Evolutionary conservation across 2,329 filamentous ascomycete species (phyloP), one percentile per base, ranked within the genome.

Genomic region (Didymella sp.): DNA sequence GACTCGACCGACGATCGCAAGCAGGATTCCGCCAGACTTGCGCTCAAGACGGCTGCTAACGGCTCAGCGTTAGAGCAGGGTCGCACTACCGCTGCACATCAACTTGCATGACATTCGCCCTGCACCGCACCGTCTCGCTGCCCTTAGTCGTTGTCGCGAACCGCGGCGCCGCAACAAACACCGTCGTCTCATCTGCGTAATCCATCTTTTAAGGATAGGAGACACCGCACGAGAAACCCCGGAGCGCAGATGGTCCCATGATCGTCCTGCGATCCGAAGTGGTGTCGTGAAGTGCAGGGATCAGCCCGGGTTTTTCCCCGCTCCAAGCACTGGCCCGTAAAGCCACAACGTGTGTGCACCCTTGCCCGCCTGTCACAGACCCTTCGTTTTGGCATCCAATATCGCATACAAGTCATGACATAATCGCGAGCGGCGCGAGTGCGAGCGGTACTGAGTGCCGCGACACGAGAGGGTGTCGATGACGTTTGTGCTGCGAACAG

Each of bases 201-300:
- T n/a, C n/a, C n/a, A n/a, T n/a, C n/a, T n/a, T n/a, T n/a, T n/a
- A n/a, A n/a, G n/a, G n/a, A n/a, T n/a, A n/a, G n/a, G n/a, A n/a
- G n/a, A n/a, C n/a, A 6, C 3, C n/a, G 33, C n/a, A 9, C 13
- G 33, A 17, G 6, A 37, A 8, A 9, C 33, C 19, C 51, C 52
- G 45, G 46, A 46, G 46, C 41, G 24, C 41, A 37, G 51, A 15
- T 42, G 54, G 27, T 41, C 54, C 54, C 54, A 57, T 57, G 54
- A 57, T 48, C 43, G 42, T 11, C 21, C 41, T 7, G 28, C 41
- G 31, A 38, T 40, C 17, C 38, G 54, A 52, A 43, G 43, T 57
- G 54, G 54, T 57, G 54, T 57, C 38, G 54, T 57, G 30, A 24
- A 44, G 37, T 19, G 44, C 54, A 57, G 54, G 54, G 54, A 40